Evolutionary conservation across 805 yeast genomes (phyloP), one percentile per base, ranked within the genome.

Genomic region (Lipomyces chichibuensis): DNA sequence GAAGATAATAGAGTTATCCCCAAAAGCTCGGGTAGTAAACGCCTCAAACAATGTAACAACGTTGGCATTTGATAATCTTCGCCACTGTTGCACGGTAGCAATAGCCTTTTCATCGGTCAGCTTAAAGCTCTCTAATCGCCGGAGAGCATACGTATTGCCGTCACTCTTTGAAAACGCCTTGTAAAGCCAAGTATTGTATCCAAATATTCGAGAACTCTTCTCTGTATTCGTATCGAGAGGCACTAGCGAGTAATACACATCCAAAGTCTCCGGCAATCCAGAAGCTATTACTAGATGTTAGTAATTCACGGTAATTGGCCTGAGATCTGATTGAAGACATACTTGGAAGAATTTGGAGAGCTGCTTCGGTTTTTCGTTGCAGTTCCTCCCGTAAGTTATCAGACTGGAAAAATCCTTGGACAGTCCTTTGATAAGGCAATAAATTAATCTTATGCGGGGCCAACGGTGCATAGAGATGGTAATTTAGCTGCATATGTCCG

Each of bases 381-480:
- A 94, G 80, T 2, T 83, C 79, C 74, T 90, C 92, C 73, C 98
- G 84, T 59, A 94, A 74, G 59, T 88, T 84, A 72, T 85, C 85
- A 9, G 92, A 86, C 11, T 94, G 84, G 75, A 93, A 93, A 74
- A 95, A 81, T 65, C 84, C 84, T 63, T 85, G 85, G 2, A 88
- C 85, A 39, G 86, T 86, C 55, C 92, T 84, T 78, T 92, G 93
- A 75, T 92, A 87, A 0, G 91, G 86, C 59, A 84, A 83, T 69
- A 90, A 79, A 14, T 88, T 87, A 53, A 83, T 82, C 59, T 88
- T 77, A 74, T 88, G 87, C 8, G 92, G 93, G 9, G 97, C 94
- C 37, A 86, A 84, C 1, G 98, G 98, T 0, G 97, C 95, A 78
- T 94, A 93, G 52, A 92, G 79, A 78, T 93, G 97, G 76, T 91